A percentile compares a stretch with the other conserved stretches of the same genome.
These are phyloP conservation scores for Ilex aquifolium DNA, from an alignment of 257 asterid species.

Conservation along the genomic window DNA sequence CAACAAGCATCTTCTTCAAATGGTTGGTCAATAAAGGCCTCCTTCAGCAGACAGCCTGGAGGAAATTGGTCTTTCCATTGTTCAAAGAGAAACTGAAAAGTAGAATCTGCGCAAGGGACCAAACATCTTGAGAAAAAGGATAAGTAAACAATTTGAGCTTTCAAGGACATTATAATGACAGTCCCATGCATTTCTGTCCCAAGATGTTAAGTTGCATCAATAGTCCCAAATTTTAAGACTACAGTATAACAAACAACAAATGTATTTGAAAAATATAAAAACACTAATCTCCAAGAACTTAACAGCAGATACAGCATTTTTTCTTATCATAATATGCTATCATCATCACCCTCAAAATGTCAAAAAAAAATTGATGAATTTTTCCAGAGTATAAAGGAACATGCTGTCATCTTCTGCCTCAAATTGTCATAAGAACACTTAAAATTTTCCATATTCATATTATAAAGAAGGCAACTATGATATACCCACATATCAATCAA, in stretches of 20 bases:
- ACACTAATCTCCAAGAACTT: neutral
- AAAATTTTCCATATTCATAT: too few relatives aligned
- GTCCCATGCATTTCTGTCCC: neutral
- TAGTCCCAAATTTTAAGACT: neutral
- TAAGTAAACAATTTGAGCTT: neutral
- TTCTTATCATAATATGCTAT: neutral
- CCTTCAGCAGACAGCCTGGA: conserved; percentile 65
- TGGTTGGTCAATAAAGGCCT: conserved; percentile 70
- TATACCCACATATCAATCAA: too few relatives aligned
- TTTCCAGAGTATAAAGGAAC: too few relatives aligned
- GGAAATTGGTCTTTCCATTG: conserved; percentile 96
- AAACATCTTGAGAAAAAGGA: conserved; percentile 4
- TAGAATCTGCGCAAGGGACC: conserved; percentile 61
- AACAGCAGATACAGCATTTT: neutral
- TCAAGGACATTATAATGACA: neutral
- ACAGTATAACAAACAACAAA: neutral
- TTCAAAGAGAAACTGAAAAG: conserved; percentile 80
- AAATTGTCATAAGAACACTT: too few relatives aligned
- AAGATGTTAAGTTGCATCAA: neutral
- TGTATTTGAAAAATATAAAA: neutral
- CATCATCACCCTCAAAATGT: neutral
- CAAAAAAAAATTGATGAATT: neutral
- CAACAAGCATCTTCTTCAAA: conserved; percentile 89
- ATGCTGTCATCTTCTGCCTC: too few relatives aligned
- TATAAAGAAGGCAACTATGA: too few relatives aligned